A percentile compares a stretch with the other conserved stretches of the same genome.
Evolutionary conservation across 2,329 filamentous ascomycete species (phyloP).

Genomic region (Fusarium illudens): DNA sequence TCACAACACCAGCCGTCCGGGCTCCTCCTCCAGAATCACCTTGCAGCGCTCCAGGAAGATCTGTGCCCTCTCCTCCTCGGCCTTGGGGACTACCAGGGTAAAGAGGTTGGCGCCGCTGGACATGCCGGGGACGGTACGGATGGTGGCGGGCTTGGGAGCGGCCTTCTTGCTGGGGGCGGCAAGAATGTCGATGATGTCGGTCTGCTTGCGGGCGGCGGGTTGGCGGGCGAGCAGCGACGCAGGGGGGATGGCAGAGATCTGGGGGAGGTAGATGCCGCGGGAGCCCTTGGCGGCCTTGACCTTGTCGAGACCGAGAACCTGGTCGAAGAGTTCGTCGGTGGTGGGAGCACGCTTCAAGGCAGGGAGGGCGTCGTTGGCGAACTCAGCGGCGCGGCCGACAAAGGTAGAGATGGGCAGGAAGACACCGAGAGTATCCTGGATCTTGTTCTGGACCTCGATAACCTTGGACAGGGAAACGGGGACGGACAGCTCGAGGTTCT

Average conservation of each 20-base stretch:
- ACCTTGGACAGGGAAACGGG: conserved; percentile 83
- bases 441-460: conserved; percentile 79
- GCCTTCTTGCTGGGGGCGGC: conserved; percentile 52
- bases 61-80: conserved; percentile 82
- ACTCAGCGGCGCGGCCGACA: conserved; percentile 81
- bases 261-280: conserved; percentile 74
- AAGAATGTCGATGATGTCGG: conserved; percentile 87
- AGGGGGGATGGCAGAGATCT: conserved; percentile 68
- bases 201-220: conserved; percentile 45
- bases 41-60: conserved; percentile 89
- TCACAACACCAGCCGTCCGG: conserved; percentile 75
- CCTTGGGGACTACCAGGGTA: conserved; percentile 78
- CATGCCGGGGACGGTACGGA: conserved; percentile 54
- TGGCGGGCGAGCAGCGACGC: conserved; percentile 50
- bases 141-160: conserved; percentile 35
- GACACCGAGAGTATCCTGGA: conserved; percentile 80
- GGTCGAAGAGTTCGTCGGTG: conserved; percentile 86
- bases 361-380: conserved; percentile 89
- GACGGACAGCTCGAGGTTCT: conserved; percentile 70
- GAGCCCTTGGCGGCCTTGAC: conserved; percentile 58
- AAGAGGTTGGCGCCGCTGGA: conserved; percentile 77
- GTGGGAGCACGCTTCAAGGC: conserved; percentile 69
- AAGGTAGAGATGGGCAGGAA: conserved; percentile 87
- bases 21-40: conserved; percentile 80
- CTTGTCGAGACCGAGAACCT: conserved; percentile 76